These are phyloP conservation scores for Yamadazyma tumulicola DNA, from an alignment of 805 yeast species.

Conservation along the genomic window DNA sequence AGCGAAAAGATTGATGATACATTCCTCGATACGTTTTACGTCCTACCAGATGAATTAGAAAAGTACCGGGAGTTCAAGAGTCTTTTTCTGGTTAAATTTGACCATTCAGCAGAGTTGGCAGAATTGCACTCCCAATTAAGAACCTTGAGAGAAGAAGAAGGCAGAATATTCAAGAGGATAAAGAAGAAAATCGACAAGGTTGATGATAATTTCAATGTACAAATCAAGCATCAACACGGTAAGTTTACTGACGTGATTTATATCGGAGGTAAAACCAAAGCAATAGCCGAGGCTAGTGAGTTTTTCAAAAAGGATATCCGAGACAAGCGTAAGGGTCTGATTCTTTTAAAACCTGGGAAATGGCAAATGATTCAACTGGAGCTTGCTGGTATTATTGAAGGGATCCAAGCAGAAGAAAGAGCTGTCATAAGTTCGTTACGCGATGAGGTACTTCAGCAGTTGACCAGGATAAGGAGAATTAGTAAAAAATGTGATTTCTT, in stretches of 20 bases:
- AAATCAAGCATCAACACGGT: conserved; percentile 26
- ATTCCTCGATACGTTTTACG: conserved; percentile 15
- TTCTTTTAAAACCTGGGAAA: conserved; percentile 43
- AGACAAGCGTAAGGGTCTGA: conserved; percentile 38
- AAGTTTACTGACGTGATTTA: conserved; percentile 43
- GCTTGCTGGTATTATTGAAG: conserved; percentile 42
- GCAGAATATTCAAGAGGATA: conserved; percentile 17
- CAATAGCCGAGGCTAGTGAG: conserved; percentile 18
- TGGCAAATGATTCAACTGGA: conserved; percentile 56
- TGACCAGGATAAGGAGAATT: conserved; percentile 47
- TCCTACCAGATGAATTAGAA: conserved; percentile 3
- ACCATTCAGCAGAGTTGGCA: conserved; percentile 27
- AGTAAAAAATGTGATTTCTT: conserved; percentile 56
- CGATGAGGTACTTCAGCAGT: conserved; percentile 39
- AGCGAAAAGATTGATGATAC: conserved; percentile 39
- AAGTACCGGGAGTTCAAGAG: conserved; percentile 11
- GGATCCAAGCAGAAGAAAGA: conserved; percentile 55
- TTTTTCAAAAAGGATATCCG: conserved; percentile 20
- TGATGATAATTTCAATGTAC: conserved; percentile 29
- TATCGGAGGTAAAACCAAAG: conserved; percentile 39
- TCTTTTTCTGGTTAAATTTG: conserved; percentile 30
- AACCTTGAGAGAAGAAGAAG: conserved; percentile 23
- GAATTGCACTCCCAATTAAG: conserved; percentile 32
- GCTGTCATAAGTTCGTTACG: conserved; percentile 49
- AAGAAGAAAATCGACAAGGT: conserved; percentile 16